A percentile compares a stretch with the other conserved stretches of the same genome.
These are phyloP conservation scores for Puccinia triticina DNA, from an alignment of 1,284 basidiomycete species.

Conservation along the genomic window DNA sequence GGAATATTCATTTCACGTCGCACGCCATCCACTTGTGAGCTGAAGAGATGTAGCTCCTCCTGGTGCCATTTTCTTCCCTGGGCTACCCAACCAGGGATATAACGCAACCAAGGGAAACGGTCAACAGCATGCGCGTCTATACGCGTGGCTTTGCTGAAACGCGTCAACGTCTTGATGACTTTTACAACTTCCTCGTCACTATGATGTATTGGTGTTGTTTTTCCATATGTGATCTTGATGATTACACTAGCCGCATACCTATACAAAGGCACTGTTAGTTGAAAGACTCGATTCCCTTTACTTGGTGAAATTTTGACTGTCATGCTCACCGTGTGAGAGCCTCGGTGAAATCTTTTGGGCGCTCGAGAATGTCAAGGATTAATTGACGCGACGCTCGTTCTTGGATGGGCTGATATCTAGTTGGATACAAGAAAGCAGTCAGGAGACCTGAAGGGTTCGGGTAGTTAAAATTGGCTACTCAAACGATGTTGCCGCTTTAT, in stretches of 20 bases:
- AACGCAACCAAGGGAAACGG: constrained; percentile 66
- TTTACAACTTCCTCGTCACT: constrained; percentile 63
- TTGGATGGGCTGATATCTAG: constrained; percentile 65
- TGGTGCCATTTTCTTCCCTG: constrained; percentile 65
- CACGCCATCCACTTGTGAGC: constrained; percentile 64
- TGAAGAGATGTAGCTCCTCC: constrained; percentile 68
- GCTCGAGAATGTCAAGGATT: constrained; percentile 65
- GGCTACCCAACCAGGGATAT: constrained; percentile 67
- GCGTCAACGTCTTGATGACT: constrained; percentile 64
- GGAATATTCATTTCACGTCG: constrained; percentile 63
- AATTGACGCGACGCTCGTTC: constrained; percentile 64
- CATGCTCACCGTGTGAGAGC: constrained; percentile 30
- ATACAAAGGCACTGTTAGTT: neutral
- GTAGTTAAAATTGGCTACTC: neutral
- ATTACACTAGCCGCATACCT: constrained; percentile 66
- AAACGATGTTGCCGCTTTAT: constrained; percentile 38
- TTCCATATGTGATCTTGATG: constrained; percentile 70
- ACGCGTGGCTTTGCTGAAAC: constrained; percentile 65
- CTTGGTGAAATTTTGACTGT: neutral
- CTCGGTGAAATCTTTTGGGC: constrained; percentile 65
- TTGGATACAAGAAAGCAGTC: neutral
- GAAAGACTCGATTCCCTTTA: neutral
- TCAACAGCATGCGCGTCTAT: constrained; percentile 69
- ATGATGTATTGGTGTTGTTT: constrained; percentile 55
- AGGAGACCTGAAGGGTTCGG: neutral